A percentile compares a stretch with the other conserved stretches of the same genome.
Evolutionary conservation across 2,329 filamentous ascomycete genomes (phyloP).

Genomic region (Hortaea sp.): DNA sequence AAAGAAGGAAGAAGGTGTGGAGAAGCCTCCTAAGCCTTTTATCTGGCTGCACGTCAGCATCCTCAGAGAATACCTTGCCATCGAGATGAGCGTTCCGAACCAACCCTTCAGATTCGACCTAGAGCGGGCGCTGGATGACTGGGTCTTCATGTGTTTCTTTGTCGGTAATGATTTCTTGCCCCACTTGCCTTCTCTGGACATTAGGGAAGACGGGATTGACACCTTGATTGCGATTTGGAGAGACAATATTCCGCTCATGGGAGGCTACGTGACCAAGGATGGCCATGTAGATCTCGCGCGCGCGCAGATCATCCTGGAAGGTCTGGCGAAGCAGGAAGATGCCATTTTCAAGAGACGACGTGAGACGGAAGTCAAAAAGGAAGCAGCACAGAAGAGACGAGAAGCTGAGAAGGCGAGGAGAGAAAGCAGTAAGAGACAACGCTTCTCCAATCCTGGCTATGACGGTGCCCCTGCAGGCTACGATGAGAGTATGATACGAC

Average conservation of each 20-base stretch:
- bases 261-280: conserved; percentile 92
- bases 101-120: conserved; percentile 85
- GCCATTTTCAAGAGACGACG: conserved; percentile 83
- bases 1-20: conserved; percentile 69
- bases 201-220: conserved; percentile 94
- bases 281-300: conserved; percentile 79
- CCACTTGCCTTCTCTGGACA: conserved; percentile 93
- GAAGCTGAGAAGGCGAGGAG: conserved; percentile 57
- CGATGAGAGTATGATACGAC: conserved; percentile 21
- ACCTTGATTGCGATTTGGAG: conserved; percentile 95
- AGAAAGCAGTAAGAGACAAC: conserved; percentile 29
- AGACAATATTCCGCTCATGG: conserved; percentile 83
- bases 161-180: conserved; percentile 97
- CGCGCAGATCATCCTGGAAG: conserved; percentile 79
- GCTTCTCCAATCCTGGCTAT: conserved; percentile 15
- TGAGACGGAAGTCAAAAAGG: conserved; percentile 73
- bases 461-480: conserved; percentile 20
- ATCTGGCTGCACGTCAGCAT: conserved; percentile 96
- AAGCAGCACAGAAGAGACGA: conserved; percentile 68
- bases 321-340: conserved; percentile 85
- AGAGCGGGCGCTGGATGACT: conserved; percentile 89
- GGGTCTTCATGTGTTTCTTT: conserved; percentile 99
- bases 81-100: conserved; percentile 73
- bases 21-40: conserved; percentile 83
- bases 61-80: conserved; percentile 82